phyloP scores from a whole-genome alignment of 352 stramenopile species.

The Phytophthora fragariaefolia region DNA sequence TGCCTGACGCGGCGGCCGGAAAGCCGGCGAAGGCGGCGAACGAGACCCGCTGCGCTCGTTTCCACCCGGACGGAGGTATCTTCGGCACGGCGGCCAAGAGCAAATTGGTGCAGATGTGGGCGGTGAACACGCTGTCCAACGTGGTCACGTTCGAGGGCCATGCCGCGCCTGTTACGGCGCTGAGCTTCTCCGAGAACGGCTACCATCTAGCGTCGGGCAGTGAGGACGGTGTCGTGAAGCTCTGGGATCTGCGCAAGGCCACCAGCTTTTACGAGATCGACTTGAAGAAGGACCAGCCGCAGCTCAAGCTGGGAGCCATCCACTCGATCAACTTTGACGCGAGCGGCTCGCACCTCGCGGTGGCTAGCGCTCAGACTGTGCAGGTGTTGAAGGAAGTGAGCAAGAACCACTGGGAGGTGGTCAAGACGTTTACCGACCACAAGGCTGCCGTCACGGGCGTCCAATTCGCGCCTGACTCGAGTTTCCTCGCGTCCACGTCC shows the following conservation, averaged over 20 bases:
- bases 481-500: constrained; percentile 68
- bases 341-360: constrained; percentile 64
- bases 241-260: constrained; percentile 96
- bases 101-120: constrained; percentile 92
- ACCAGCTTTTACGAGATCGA: constrained; percentile 79
- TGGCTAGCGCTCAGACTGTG: constrained; percentile 50
- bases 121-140: constrained; percentile 87
- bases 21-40: constrained; percentile 45
- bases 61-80: constrained; percentile 97
- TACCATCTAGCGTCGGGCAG: constrained; percentile 92
- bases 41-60: constrained; percentile 53
- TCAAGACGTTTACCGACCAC: constrained; percentile 72
- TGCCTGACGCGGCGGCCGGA: constrained; percentile 29
- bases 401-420: constrained; percentile 70
- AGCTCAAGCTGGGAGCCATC: constrained; percentile 53
- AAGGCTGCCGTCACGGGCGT: constrained; percentile 71
- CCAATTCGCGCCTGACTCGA: constrained; percentile 65
- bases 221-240: constrained; percentile 79
- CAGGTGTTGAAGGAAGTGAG: constrained; percentile 65
- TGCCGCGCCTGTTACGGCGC: constrained; percentile 59
- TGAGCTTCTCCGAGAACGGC: constrained; percentile 96
- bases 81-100: constrained; percentile 76
- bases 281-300: constrained; percentile 42
- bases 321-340: constrained; percentile 67
- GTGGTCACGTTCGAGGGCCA: constrained; percentile 91